These are phyloP conservation scores for Teunomyces gatunensis DNA, from an alignment of 805 yeast species.

Conservation along the genomic window DNA sequence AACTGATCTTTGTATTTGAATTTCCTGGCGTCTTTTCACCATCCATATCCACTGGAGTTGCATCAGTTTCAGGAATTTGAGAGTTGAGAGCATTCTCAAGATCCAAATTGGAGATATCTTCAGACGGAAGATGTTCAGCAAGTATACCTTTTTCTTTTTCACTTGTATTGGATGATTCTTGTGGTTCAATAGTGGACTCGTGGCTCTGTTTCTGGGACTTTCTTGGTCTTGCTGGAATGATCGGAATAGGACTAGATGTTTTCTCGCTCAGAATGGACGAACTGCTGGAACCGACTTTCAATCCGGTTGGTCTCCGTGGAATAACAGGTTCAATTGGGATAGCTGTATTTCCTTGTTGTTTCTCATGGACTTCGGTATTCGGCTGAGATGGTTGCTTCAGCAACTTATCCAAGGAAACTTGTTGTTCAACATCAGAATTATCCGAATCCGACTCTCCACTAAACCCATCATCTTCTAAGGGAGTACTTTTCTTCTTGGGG, in stretches of 20 bases:
- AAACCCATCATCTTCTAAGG: background rate
- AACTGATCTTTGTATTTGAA: conserved; percentile 24
- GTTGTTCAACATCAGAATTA: background rate
- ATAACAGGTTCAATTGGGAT: conserved; percentile 2
- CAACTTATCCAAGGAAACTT: background rate
- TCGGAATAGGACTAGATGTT: background rate
- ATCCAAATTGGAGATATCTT: background rate
- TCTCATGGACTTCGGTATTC: background rate
- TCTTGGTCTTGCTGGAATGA: conserved; percentile 1
- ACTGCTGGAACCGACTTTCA: background rate
- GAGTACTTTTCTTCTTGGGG: background rate
- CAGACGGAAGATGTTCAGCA: background rate
- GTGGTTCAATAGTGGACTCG: background rate
- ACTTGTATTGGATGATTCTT: background rate
- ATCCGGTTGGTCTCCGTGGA: conserved; percentile 13
- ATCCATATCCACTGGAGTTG: conserved; percentile 11
- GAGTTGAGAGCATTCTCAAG: background rate
- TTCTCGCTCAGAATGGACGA: background rate
- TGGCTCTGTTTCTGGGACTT: background rate
- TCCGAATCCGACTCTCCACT: background rate
- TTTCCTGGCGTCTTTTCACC: conserved; percentile 36
- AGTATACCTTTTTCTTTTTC: background rate
- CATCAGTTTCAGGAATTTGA: background rate
- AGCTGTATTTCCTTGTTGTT: background rate
- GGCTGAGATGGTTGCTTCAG: background rate